These are phyloP conservation scores for Chalciporus sphaerocephalus DNA, from an alignment of 768 basidiomycete genomes.

Conservation along the genomic window DNA sequence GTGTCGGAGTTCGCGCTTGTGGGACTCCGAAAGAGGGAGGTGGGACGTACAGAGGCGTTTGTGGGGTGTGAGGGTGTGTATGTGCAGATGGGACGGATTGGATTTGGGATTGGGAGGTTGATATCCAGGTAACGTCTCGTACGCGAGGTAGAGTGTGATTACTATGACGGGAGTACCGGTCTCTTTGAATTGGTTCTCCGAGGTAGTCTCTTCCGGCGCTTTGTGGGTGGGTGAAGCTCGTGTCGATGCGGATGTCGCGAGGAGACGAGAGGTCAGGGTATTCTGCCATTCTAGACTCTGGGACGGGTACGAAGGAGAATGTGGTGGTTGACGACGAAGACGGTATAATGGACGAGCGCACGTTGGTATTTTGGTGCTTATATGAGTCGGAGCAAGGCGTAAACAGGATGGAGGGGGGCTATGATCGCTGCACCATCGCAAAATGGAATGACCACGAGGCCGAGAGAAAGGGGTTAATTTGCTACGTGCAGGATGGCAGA, in stretches of 20 bases:
- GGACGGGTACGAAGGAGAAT: neutral
- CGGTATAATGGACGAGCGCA: neutral
- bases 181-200: conserved; percentile 20
- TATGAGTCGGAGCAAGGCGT: conserved; percentile 19
- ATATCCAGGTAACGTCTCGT: conserved; percentile 33
- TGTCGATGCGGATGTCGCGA: conserved; percentile 29
- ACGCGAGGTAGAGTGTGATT: conserved; percentile 22
- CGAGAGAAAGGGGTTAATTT: neutral
- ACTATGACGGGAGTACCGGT: conserved; percentile 29
- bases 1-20: conserved; percentile 25
- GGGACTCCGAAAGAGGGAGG: conserved; percentile 15
- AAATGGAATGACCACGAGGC: neutral
- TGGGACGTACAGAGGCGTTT: conserved; percentile 22
- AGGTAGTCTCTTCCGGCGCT: conserved; percentile 28
- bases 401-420: conserved; percentile 23
- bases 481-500: neutral
- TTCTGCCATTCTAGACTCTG: conserved; percentile 19
- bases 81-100: conserved; percentile 26
- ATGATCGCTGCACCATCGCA: conserved; percentile 8
- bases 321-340: neutral
- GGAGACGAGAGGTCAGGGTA: conserved; percentile 17
- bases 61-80: conserved; percentile 27
- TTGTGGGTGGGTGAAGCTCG: conserved; percentile 26
- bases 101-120: conserved; percentile 22
- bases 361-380: neutral